Base-by-base conservation (phyloP, 2,329 filamentous ascomycete genomes). In the Trichophyton mentagrophytes region DNA sequence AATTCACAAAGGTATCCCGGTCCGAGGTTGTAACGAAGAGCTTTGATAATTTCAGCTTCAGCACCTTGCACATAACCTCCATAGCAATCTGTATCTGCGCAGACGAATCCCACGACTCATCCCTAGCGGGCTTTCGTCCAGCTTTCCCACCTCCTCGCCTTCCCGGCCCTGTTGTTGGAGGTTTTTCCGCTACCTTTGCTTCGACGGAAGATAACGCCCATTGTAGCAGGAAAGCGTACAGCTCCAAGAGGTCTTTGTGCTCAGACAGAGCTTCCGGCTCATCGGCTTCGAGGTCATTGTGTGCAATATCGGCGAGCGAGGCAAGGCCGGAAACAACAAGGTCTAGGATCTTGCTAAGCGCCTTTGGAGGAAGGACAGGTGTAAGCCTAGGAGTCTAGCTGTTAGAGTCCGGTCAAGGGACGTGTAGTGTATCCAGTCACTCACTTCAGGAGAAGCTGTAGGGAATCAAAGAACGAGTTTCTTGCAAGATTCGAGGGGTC, bases 21-120 rank as follows among this genome's bases (percentile, higher is more conserved):
- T 99, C 93, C 56, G 92, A 95, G 0, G 93, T 99, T 0, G 93
- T 99, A 64, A 97, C 76, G 70, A 99, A 99, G 63, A 99, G 92
- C 70, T 89, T 90, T 67, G 87, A 84, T 57, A 99, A 80, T 76
- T 96, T 96, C 70, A 96, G 77, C 74, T 90, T 95, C 74, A 99
- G 80, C 57, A 96, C 90, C 73, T 95, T 96, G 77, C 89, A 92
- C 90, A 99, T 97, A 33, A 86, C 85, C 68, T 96, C 91, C 64
- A 99, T 82, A 1, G 92, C 90, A 9, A 84, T 85, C 73, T 96
- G 90, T 27, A 99, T 79, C 73, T 99, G 93, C 1, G 84, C 78
- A 2, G 89, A 87, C 62, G 91, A 92, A 74, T 99, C 93, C 91
- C 92, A 97, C 60, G 76, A 82, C 58, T 84, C 85, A 64, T 95